Percentiles rank a stretch among this genome's conserved stretches.
Conservation (phyloP, 2,329 filamentous ascomycete genomes). For the Paecilomyces dactylethromorphus region DNA sequence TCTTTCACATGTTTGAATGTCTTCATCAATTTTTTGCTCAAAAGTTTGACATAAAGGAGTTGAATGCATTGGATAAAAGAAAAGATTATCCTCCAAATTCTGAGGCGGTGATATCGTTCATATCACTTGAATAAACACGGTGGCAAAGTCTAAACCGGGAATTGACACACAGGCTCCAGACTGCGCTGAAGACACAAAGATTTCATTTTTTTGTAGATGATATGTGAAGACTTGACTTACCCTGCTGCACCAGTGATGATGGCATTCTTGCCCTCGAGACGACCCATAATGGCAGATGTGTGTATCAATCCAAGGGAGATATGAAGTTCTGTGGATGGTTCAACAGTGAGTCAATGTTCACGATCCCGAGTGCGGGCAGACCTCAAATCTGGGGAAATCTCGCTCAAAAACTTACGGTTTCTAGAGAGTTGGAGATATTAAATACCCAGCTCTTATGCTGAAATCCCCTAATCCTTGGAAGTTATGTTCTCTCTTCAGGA, state of each 20-base stretch:
- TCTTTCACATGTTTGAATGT: not conserved
- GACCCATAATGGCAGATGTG: slow-evolving; percentile 22
- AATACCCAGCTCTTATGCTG: not conserved
- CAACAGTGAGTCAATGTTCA: not conserved
- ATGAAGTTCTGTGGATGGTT: not conserved
- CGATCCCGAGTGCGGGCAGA: not conserved
- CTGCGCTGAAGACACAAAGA: not conserved
- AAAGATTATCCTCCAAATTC: no score
- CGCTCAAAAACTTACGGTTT: not conserved
- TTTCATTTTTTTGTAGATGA: not conserved
- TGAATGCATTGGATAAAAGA: no score
- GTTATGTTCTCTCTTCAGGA: not conserved
- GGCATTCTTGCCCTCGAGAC: slow-evolving; percentile 60
- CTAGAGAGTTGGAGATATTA: not conserved
- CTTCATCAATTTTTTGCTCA: no score
- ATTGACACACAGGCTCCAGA: not conserved
- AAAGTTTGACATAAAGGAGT: no score
- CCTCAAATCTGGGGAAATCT: not conserved
- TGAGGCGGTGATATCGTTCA: no score
- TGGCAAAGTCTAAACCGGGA: no score
- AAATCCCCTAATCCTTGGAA: not conserved
- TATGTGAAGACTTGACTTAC: slow-evolving; percentile 46
- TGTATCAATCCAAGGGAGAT: not conserved
- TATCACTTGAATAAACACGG: no score
- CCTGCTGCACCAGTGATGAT: slow-evolving; percentile 80